Evolutionary conservation across 768 basidiomycete species (phyloP), one percentile per base, ranked within the genome.

Genomic region (Mrakia hoshinonis): DNA sequence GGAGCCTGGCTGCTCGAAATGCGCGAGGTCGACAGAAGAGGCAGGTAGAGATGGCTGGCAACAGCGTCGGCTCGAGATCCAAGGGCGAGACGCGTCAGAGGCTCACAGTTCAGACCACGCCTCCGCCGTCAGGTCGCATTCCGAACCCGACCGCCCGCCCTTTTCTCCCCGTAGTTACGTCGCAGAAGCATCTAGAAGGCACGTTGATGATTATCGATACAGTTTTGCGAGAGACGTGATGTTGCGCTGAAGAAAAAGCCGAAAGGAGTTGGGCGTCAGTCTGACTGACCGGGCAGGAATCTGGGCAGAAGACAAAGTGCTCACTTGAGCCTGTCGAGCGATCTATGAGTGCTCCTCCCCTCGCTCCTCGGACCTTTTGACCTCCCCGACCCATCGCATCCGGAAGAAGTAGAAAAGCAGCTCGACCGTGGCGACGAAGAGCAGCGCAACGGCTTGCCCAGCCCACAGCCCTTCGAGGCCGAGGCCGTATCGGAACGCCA

Each of bases 391-490:
- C 70, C 70, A 72, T n/a, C 58, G 26, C 11, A 67, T 49, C 18
- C n/a, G 12, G 24, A 72, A 39, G 26, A 55, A 58, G 31, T 67
- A 72, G 4, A 72, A 18, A 20, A 58, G 24, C 15, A 72, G 63
- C 65, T 72, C 70, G 22, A 39, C 24, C 1, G 39, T 20, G 0
- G 70, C 88, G n/a, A 90, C 87, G 2, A 85, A 82, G 75, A 88
- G 88, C 6, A 91, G 80, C 0, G 86, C 89, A 29, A 89, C 81
- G 38, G 89, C 88, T 77, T 90, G 89, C 29, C 88, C 89, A 62
- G 84, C 81, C 85, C 85, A 85, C 20, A 85, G 79, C 4, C 85
- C 85, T 54, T 81, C 78, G 36, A 85, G 76, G 3, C 85, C 85
- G 51, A 70, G 70, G 10, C 61, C 22, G n/a, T 54, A 67, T 49